Conservation (phyloP, 768 basidiomycete genomes). For the Panellus pusillus region DNA sequence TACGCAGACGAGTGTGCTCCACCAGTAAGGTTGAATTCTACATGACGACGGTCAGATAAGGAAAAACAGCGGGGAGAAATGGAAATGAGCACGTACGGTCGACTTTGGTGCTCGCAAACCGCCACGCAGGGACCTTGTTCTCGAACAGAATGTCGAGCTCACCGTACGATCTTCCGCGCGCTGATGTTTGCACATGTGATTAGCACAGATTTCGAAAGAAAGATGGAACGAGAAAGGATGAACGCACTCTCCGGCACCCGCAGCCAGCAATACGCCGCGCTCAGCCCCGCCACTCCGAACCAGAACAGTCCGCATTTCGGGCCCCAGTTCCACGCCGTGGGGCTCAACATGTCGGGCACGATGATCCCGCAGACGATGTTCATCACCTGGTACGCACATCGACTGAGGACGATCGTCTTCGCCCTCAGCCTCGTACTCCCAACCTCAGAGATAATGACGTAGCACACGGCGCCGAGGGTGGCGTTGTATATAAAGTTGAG, state of each 20-base stretch:
- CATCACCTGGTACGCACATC: conserved; percentile 22
- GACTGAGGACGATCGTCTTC: conserved; percentile 24
- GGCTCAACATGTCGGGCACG: conserved; percentile 24
- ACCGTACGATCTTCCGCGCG: no score
- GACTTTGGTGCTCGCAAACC: conserved; percentile 21
- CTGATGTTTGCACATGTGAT: no score
- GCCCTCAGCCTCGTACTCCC: conserved; percentile 23
- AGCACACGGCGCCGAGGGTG: conserved; percentile 26
- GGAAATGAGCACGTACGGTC: conserved; percentile 17
- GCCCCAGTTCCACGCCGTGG: conserved; percentile 27
- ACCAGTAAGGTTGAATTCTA: no score
- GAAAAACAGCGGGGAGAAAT: no score
- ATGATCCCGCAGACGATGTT: conserved; percentile 25
- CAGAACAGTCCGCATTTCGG: conserved; percentile 26
- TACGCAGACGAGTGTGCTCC: no score
- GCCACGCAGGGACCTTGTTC: conserved; percentile 24
- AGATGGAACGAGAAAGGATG: background rate
- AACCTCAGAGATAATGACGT: conserved; percentile 25
- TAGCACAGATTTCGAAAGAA: background rate
- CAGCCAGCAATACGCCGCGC: conserved; percentile 19
- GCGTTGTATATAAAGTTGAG: conserved; percentile 26
- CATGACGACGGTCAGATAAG: no score
- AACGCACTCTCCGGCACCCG: conserved; percentile 22
- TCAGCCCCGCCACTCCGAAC: conserved; percentile 19
- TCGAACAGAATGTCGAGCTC: conserved; percentile 23